Conservation (phyloP, 352 stramenopile genomes). For the Phytophthora pluvialis region DNA sequence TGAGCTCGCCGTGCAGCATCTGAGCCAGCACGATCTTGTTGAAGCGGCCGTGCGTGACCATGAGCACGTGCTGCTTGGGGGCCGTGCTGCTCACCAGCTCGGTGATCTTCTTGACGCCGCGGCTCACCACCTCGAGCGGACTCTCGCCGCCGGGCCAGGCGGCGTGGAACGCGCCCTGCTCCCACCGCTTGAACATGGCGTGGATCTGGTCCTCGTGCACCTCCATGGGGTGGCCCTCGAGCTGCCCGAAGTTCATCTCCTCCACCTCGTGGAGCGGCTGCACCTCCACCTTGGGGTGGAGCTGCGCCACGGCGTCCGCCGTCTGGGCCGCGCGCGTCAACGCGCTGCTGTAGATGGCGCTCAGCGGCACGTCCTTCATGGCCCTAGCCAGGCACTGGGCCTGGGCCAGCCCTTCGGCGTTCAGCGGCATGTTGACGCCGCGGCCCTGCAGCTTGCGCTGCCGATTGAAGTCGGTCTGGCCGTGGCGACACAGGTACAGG, state of each 20-base stretch:
- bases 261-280: slow-evolving; percentile 73
- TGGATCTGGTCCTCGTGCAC: slow-evolving; percentile 59
- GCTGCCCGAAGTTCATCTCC: slow-evolving; percentile 85
- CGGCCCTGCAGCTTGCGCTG: slow-evolving; percentile 79
- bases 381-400: slow-evolving; percentile 62
- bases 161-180: slow-evolving; percentile 53
- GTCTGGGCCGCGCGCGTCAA: slow-evolving; percentile 64
- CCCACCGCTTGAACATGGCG: slow-evolving; percentile 70
- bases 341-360: slow-evolving; percentile 71
- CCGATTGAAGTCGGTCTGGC: slow-evolving; percentile 81
- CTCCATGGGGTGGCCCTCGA: slow-evolving; percentile 70
- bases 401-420: slow-evolving; percentile 62
- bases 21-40: slow-evolving; percentile 85
- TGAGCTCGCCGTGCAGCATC: slow-evolving; percentile 63
- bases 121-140: slow-evolving; percentile 68
- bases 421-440: slow-evolving; percentile 78
- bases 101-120: slow-evolving; percentile 71
- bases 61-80: slow-evolving; percentile 67
- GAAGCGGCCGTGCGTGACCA: slow-evolving; percentile 85
- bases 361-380: slow-evolving; percentile 74
- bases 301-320: slow-evolving; percentile 52
- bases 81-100: slow-evolving; percentile 46
- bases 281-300: slow-evolving; percentile 61
- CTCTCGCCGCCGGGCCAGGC: slow-evolving; percentile 74
- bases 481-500: slow-evolving; percentile 81